phyloP scores from a whole-genome alignment of 139 green algal genomes.

The Bryopsis sp. region DNA sequence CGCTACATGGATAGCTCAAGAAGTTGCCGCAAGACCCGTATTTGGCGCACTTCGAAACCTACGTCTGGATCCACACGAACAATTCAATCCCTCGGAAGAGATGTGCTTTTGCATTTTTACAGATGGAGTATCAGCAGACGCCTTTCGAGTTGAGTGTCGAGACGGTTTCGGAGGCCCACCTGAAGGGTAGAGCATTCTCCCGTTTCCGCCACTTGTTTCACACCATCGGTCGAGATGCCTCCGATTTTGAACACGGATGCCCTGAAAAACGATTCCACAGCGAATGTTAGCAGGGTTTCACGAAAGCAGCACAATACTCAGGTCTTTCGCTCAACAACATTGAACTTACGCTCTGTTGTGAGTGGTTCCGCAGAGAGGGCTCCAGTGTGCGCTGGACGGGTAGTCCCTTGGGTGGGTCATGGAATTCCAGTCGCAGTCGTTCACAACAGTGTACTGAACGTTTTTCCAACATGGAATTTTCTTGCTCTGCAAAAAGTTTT shows the following conservation, averaged over 20 bases:
- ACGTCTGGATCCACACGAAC: too few relatives aligned
- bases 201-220: constrained; percentile 10
- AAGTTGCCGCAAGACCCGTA: neutral
- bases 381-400: neutral
- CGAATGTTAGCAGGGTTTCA: too few relatives aligned
- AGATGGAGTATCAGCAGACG: too few relatives aligned
- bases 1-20: neutral
- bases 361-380: neutral
- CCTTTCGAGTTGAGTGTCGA: too few relatives aligned
- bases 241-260: neutral
- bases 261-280: too few relatives aligned
- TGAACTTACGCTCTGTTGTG: neutral
- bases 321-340: too few relatives aligned
- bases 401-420: constrained; percentile 1
- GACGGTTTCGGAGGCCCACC: neutral
- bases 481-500: too few relatives aligned
- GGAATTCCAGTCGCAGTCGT: neutral
- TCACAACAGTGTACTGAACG: neutral
- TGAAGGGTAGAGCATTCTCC: neutral
- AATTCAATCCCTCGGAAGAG: too few relatives aligned
- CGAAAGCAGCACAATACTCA: too few relatives aligned
- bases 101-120: too few relatives aligned
- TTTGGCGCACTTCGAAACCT: too few relatives aligned
- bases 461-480: neutral
- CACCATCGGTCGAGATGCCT: constrained; percentile 8